Evolutionary conservation across 164 flowering plant species (phyloP), one percentile per base, ranked within the genome.

Genomic region (Kingdonia uniflora): DNA sequence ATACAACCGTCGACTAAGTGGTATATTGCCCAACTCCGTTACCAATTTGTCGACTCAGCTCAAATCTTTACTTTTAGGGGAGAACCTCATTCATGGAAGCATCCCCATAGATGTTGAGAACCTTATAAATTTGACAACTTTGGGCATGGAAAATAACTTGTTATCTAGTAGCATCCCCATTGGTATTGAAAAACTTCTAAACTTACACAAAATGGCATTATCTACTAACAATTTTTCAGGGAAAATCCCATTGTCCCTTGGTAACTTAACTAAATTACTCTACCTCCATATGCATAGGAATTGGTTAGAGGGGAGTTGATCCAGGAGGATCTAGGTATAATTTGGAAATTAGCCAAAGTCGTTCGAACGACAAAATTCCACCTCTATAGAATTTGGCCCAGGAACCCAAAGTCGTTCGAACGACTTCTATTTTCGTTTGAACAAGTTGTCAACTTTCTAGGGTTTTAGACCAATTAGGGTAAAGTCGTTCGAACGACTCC

Each of bases 81-180:
- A 6, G 1, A 49, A 33, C 6, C 48, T 25, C 16, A 41, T 50
- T 10, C 40, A 20, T 39, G 55, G 62, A 49, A 58, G 19, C n/a
- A 23, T 58, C 39, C 54, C 61, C 20, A 1, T 17, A 38, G 54
- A 23, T 15, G 24, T 58, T 48, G 40, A 49, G 17, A 58, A 49
- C 33, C 61, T 58, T 13, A 22, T 40, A 0, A 51, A 51, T 23
- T 24, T 58, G 38, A 49, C 17, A 10, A 0, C 1, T 19, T 8
- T 57, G 19, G 19, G 11, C 23, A 2, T 57, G 8, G 12, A 13
- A 6, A 0, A 17, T 1, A 58, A 58, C 61, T 14, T 6, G 0
- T 29, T 58, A 39, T 24, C 49, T 1, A 48, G 62, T 20, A 42
- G 14, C 22, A 58, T 58, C 29, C 62, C 55, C 0, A 19, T 2